Evolutionary conservation across 164 flowering plant species (phyloP).

Genomic region (Annona cherimola): DNA sequence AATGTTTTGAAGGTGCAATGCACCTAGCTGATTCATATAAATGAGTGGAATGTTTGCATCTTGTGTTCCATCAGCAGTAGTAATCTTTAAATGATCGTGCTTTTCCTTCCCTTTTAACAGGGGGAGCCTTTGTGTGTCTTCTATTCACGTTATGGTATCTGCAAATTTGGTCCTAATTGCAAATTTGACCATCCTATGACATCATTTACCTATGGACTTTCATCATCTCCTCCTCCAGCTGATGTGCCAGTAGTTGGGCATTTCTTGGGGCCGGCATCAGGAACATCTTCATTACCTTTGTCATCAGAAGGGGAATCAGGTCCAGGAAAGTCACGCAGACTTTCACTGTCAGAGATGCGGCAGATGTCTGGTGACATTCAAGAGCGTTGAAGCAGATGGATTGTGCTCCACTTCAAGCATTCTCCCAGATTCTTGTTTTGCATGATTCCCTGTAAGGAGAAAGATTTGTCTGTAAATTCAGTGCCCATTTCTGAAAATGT

Average conservation of each 20-base stretch:
- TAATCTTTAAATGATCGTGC: conserved; percentile 7
- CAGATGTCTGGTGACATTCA: conserved; percentile 54
- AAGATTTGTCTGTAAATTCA: conserved; percentile 54
- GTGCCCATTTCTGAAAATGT: conserved; percentile 58
- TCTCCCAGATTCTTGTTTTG: conserved; percentile 26
- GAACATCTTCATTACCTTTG: conserved; percentile 39
- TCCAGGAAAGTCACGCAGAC: conserved; percentile 48
- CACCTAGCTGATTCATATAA: too few species aligned
- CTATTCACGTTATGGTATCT: conserved; percentile 91
- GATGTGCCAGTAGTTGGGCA: conserved; percentile 53
- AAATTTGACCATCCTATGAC: conserved; percentile 97
- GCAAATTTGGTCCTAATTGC: conserved; percentile 99
- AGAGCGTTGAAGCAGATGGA: conserved; percentile 49
- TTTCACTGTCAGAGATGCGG: conserved; percentile 60
- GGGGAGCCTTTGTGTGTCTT: conserved; percentile 91
- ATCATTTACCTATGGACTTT: conserved; percentile 48
- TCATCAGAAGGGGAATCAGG: conserved; percentile 65
- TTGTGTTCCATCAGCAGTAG: not conserved
- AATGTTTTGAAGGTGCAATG: too few species aligned
- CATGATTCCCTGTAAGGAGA: conserved; percentile 25
- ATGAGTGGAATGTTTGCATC: too few species aligned
- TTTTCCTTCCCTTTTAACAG: conserved; percentile 32
- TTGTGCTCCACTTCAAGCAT: conserved; percentile 26
- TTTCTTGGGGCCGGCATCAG: conserved; percentile 62
- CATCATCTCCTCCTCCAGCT: conserved; percentile 52